Conservation (phyloP, 495 filamentous ascomycete species). For the Lophium mytilinum region DNA sequence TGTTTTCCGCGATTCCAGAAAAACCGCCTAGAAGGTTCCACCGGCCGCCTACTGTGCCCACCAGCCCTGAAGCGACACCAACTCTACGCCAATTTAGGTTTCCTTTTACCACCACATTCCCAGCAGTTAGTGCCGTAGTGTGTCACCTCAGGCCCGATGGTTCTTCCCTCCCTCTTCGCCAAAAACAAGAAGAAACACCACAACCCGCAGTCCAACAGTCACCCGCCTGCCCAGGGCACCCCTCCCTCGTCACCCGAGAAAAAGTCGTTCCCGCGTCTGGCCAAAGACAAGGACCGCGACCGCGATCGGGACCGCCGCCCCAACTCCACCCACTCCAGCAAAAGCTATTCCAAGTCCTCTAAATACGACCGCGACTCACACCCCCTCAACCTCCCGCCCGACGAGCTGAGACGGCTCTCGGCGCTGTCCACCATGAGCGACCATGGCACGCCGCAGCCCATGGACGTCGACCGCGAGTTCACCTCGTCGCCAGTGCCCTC, state of each 20-base stretch:
- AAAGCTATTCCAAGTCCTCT: conserved; percentile 34
- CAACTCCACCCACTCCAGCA: conserved; percentile 28
- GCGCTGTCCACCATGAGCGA: conserved; percentile 46
- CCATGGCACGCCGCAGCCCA: conserved; percentile 44
- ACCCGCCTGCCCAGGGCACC: conserved; percentile 8
- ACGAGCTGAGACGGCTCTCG: conserved; percentile 67
- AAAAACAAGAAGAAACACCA: conserved; percentile 19
- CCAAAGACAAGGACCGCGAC: conserved; percentile 15
- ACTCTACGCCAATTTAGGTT: conserved; percentile 1
- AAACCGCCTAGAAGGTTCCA: conserved; percentile 1
- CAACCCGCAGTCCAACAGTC: neutral
- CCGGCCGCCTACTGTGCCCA: neutral
- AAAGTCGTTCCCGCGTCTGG: conserved; percentile 12
- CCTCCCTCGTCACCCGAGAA: conserved; percentile 27
- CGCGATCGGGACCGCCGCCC: conserved; percentile 14
- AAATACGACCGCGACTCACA: conserved; percentile 57
- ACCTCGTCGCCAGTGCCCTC: conserved; percentile 39
- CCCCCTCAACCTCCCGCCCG: conserved; percentile 79
- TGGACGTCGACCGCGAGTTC: conserved; percentile 74
- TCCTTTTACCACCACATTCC: neutral
- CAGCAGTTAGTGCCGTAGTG: neutral
- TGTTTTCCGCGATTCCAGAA: no score
- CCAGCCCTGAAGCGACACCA: conserved; percentile 2
- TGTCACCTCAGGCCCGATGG: conserved; percentile 8
- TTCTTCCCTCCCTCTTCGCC: conserved; percentile 22